Percentiles rank a stretch among this genome's conserved stretches.
phyloP scores from a whole-genome alignment of 2,329 filamentous ascomycete genomes.

The Apiospora malaysiana region DNA sequence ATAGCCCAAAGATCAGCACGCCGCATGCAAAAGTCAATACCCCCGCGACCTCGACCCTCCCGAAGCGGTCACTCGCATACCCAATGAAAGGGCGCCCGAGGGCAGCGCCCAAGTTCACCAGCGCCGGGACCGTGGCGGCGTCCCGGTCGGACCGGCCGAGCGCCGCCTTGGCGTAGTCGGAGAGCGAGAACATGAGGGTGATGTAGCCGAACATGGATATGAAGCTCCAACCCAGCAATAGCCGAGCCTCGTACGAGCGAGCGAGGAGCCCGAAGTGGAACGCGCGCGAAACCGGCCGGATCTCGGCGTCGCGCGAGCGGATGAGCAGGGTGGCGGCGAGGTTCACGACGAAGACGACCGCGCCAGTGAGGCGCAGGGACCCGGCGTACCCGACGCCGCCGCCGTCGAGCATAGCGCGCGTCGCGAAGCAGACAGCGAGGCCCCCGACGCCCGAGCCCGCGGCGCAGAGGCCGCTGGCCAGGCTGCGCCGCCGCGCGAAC shows the following conservation, averaged over 20 bases:
- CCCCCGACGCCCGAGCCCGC: constrained; percentile 66
- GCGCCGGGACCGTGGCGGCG: constrained; percentile 63
- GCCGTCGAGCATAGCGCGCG: constrained; percentile 61
- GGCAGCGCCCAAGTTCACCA: constrained; percentile 68
- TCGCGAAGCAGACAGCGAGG: constrained; percentile 61
- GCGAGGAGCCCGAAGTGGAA: constrained; percentile 53
- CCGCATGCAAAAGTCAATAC: constrained; percentile 60
- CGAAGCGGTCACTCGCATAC: constrained; percentile 63
- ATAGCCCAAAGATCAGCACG: constrained; percentile 64
- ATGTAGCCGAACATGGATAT: constrained; percentile 71
- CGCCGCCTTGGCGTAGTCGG: constrained; percentile 63
- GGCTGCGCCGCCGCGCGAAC: constrained; percentile 62
- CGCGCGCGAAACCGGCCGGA: constrained; percentile 58
- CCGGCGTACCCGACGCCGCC: constrained; percentile 59
- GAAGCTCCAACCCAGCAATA: constrained; percentile 63
- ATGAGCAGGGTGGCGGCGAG: constrained; percentile 59
- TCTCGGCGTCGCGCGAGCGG: constrained; percentile 47
- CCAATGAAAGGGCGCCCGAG: constrained; percentile 65
- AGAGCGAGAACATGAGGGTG: constrained; percentile 66
- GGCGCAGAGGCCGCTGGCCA: constrained; percentile 65
- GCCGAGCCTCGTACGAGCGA: constrained; percentile 52
- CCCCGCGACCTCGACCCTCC: constrained; percentile 67
- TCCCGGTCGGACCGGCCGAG: constrained; percentile 64
- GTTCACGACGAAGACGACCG: constrained; percentile 58
- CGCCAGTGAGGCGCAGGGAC: constrained; percentile 66